A percentile compares a stretch with the other conserved stretches of the same genome.
Conservation (phyloP, 2,329 filamentous ascomycete species). For the Emmonsia crescens region DNA sequence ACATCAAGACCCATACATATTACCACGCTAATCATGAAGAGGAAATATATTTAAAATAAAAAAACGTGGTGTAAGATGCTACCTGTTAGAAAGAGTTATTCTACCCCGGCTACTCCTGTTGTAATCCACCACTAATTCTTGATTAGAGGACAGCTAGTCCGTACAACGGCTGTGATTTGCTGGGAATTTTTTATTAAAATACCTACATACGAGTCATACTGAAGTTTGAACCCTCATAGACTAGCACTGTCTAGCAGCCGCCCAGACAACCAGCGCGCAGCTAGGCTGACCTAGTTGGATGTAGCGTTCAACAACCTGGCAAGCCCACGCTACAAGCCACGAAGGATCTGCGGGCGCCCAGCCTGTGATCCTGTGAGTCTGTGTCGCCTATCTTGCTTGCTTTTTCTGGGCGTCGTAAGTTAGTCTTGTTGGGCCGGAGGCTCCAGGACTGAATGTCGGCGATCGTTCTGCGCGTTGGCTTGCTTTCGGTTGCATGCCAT, state of each 20-base stretch:
- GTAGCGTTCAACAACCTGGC: constrained; percentile 1
- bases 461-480: neutral
- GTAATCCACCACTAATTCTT: too few relatives aligned
- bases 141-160: too few relatives aligned
- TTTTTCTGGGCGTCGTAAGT: neutral
- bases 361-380: neutral
- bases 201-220: neutral
- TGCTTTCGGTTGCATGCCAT: neutral
- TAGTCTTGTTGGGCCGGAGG: too few relatives aligned
- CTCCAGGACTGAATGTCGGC: neutral
- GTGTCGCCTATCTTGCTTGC: neutral
- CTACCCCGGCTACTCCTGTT: too few relatives aligned
- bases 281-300: neutral
- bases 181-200: neutral
- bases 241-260: neutral
- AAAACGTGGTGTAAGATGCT: neutral
- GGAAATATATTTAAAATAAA: too few relatives aligned
- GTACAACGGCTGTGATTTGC: neutral
- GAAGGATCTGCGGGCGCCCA: constrained; percentile 1
- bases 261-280: neutral
- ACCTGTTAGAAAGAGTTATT: too few relatives aligned
- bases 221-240: neutral
- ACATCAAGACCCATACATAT: too few relatives aligned
- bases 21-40: neutral
- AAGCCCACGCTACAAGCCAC: constrained; percentile 3